Base-by-base conservation (phyloP, 2,329 filamentous ascomycete genomes). In the Scorias spongiosa region DNA sequence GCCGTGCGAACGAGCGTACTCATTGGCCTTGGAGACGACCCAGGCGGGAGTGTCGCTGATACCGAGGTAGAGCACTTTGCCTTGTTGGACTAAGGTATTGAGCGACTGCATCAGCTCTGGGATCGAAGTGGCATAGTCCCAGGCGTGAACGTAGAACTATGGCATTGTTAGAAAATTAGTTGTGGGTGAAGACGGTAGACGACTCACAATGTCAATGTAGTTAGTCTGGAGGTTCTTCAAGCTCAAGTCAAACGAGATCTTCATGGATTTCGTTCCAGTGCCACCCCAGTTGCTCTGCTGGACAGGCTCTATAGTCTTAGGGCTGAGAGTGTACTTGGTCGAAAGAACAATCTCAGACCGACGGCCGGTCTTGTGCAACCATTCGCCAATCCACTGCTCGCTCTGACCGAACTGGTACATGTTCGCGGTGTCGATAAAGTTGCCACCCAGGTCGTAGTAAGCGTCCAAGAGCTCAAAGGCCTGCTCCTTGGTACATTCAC, bases 401-500 rank as follows among this genome's bases (percentile, higher is more conserved):
- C 63, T 68, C 49, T 73, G 62, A 49, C 66, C 67, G 30, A 60
- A 50, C 43, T 70, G 67, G 52, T 71, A 71, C 48, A 57, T 62
- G 51, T 68, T 72, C 18, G 70, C 63, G 8, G 69, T 73, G 46
- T 74, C 70, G 43, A 73, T 66, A 53, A 73, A 72, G 50, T 72
- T 73, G 2, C 69, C 70, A 11, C 69, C 69, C 12, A 63, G 54
- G 3, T 65, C 54, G 46, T 65, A 63, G 58, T 69, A 73, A 44
- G 55, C 59, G 52, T 72, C 69, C 5, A 73, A 54, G 4, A 73
- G 63, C 26, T 58, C 61, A 47, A 70, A 71, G 0, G 63, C 54
- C 0, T 59, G 63, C 29, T 69, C 66, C 32, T 36, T 36, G 32
- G 44, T 44, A 43, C 46, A 48, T 40, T 46, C 29, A 8, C 56